Evolutionary conservation across 2,329 filamentous ascomycete species (phyloP), one percentile per base, ranked within the genome.

Genomic region (Colletotrichum orchidophilum): DNA sequence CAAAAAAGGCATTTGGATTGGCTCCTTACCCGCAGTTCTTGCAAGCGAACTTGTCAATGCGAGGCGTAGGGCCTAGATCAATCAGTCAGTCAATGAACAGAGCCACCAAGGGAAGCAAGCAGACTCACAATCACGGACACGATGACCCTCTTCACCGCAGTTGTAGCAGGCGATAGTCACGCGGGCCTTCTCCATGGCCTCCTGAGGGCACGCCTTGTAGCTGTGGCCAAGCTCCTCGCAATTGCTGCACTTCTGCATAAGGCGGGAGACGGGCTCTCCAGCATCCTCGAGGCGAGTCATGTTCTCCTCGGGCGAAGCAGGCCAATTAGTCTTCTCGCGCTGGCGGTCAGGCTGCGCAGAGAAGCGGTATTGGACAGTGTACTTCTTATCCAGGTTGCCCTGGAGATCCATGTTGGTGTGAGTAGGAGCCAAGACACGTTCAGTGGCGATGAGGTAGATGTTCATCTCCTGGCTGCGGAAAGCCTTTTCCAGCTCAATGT

Each of bases 401-500:
- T 94, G 91, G 1, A 93, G 82, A 73, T 94, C 91, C 88, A 94
- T 92, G 80, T 92, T 91, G 71, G 90, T 93, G 74, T 91, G 87
- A 5, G 90, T 89, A 1, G 81, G 77, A 0, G 84, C 77, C 33
- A 92, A 79, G 39, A 87, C 81, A 74, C 88, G 87, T 82, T 93
- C 87, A 6, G 88, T 79, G 6, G 89, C 89, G 74, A 94, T 91
- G 63, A 94, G 81, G 80, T 86, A 91, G 15, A 92, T 80, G 3
- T 80, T 80, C 70, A 92, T 84, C 0, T 82, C 77, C 52, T 88
- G 82, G 1, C 80, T 75, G 7, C 92, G 88, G 77, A 94, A 87
- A 1, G 84, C 84, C 35, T 83, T 76, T 82, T 94, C 91, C 6
- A 94, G 83, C 21, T 91, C 83, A 8, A 81, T 75, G 74, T 92